Base-by-base conservation (phyloP, 2,329 filamentous ascomycete species). In the Biscogniauxia mediterranea region DNA sequence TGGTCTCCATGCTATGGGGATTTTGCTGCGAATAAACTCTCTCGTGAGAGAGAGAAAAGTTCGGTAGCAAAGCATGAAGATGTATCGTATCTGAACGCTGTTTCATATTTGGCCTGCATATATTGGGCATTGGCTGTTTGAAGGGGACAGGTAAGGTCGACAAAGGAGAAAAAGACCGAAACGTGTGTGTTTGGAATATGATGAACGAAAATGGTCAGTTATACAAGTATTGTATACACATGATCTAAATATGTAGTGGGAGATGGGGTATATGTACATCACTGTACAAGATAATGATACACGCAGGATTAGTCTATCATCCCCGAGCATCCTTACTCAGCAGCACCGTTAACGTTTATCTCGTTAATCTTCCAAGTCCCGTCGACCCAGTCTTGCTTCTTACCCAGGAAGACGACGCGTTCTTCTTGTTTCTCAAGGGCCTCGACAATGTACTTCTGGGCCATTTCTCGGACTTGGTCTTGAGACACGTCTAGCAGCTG, bases 401-500 rank as follows among this genome's bases (percentile, higher is more conserved):
- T 89, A 46, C 94, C 94, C 3, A 99, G 81, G 64, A 98, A 89
- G 21, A 89, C 86, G 23, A 88, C 80, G 57, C 86, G 85, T 61
- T 88, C 87, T 63, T 86, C 77, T 46, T 82, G 78, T 59, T 83
- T 84, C 20, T 82, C 81, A 8, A 89, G 78, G 5, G 81, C 82
- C 53, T 92, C 85, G 26, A 96, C 88, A 15, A 97, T 80, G 74
- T 93, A 96, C 69, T 87, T 85, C 69, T 97, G 89, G 0, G 95
- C 95, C 13, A 88, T 93, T 51, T 88, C 83, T 64, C 88, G 88
- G 9, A 99, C 90, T 69, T 97, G 89, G 65, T 89, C 85, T 64
- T 87, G 88, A 2, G 85, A 91, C 49, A 97, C 93, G 74, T 97
- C 94, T 3, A 99, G 83, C 60, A 99, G 81, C 71, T 90, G 88